Evolutionary conservation across 495 filamentous ascomycete species (phyloP), one percentile per base, ranked within the genome.

Genomic region (Hyphodiscus hymeniophilus): DNA sequence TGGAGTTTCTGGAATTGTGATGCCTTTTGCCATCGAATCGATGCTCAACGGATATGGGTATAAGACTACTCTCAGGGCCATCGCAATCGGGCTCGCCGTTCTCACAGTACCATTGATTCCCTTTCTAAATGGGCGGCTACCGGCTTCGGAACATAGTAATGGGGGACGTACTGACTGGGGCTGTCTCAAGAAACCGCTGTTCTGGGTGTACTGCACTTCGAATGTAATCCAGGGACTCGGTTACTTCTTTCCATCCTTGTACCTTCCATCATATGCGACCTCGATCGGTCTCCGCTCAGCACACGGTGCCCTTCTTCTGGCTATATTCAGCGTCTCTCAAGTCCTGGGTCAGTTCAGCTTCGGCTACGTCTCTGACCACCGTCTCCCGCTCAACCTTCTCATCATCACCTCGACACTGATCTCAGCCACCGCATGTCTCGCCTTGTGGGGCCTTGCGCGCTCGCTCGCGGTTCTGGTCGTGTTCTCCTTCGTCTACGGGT

Each of bases 401-500:
- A 45, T 55, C n/a, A 32, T 58, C 20, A 71, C 71, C 4, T 58
- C 63, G 1, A 52, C 58, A 7, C 16, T 56, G n/a, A 40, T 63
- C 10, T 51, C 64, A 4, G 55, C 50, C 2, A 46, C 54, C 7
- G 60, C 63, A 20, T 35, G 49, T 17, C 55, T 64, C 42, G 53
- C 60, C 1, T 10, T 53, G 13, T 68, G 65, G 65, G 63, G 63
- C 2, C 36, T 63, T 1, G 60, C 61, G 5, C 38, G 52, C 18
- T 57, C 54, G 2, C 41, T 67, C 7, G 43, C 31, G 4, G 26
- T 52, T 1, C 35, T 66, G 38, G 24, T 63, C 3, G 42, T 62
- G 0, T 69, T 65, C 47, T 30, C 59, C 18, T 30, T 66, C 11
- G 26, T 66, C 0, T 68, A 65, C 41, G 66, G 66, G 17, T 64